Percentiles rank a stretch among this genome's conserved stretches.
Conservation (phyloP, 2,329 filamentous ascomycete species). For the Exophiala spinifera region DNA sequence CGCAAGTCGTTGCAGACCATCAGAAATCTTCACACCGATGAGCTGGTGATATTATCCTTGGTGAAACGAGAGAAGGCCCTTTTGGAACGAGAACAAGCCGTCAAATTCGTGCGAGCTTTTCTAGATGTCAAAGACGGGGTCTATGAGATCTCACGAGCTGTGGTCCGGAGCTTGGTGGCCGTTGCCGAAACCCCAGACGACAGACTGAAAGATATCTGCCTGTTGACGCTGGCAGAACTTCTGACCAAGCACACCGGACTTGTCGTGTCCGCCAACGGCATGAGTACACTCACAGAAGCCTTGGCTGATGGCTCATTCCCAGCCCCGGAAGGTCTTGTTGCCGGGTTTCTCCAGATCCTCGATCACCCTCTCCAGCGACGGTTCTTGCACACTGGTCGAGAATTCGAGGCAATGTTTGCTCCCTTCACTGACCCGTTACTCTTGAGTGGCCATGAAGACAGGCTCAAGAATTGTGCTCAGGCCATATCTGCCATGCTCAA, state of each 20-base stretch:
- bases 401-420: constrained; percentile 84
- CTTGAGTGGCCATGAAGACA: constrained; percentile 56
- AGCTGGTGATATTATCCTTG: constrained; percentile 83
- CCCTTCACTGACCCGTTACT: constrained; percentile 80
- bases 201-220: constrained; percentile 81
- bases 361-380: constrained; percentile 78
- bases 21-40: constrained; percentile 82
- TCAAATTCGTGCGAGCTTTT: constrained; percentile 94
- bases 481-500: constrained; percentile 89
- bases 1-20: constrained; percentile 85
- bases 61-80: constrained; percentile 97
- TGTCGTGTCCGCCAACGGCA: constrained; percentile 76
- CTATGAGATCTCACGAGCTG: constrained; percentile 77
- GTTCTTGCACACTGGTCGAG: constrained; percentile 82
- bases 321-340: constrained; percentile 82
- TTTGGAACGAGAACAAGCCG: constrained; percentile 90
- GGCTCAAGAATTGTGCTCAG: constrained; percentile 80
- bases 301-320: constrained; percentile 88
- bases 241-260: constrained; percentile 80
- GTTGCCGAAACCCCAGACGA: constrained; percentile 85
- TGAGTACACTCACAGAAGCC: constrained; percentile 85
- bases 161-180: constrained; percentile 85
- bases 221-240: constrained; percentile 90
- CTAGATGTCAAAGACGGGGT: constrained; percentile 92
- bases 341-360: constrained; percentile 83